Evolutionary conservation across 148 eudicot genomes (phyloP).

Genomic region (Rhododendron mucronatum): DNA sequence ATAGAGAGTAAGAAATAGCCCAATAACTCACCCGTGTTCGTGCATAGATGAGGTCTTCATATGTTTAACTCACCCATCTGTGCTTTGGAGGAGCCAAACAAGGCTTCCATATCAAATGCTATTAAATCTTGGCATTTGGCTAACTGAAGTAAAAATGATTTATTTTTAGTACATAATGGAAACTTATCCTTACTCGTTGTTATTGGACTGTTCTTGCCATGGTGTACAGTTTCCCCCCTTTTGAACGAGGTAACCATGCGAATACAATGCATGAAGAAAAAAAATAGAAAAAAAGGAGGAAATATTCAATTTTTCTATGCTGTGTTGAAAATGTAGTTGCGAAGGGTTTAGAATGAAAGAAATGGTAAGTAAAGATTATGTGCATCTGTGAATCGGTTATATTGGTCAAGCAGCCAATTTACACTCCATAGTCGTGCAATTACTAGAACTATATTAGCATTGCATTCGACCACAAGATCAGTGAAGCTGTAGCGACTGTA

Average conservation of each 20-base stretch:
- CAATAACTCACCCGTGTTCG: not conserved
- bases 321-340: not conserved
- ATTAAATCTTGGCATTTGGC: conserved; percentile 2
- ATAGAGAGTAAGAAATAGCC: not conserved
- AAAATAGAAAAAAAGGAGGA: not conserved
- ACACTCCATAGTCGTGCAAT: not conserved
- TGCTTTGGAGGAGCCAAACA: not conserved
- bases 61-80: not conserved
- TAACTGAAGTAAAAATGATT: not conserved
- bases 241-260: not conserved
- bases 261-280: not conserved
- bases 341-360: not conserved
- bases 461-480: not conserved
- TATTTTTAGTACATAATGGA: not conserved
- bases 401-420: not conserved
- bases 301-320: not conserved
- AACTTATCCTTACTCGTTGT: not conserved
- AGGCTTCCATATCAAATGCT: not conserved
- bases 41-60: not conserved
- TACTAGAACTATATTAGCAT: not conserved
- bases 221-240: not conserved
- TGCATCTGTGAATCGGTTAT: not conserved
- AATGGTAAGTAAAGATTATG: not conserved
- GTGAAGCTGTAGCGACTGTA: not conserved
- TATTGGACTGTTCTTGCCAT: not conserved